Evolutionary conservation across 441 rosid genomes (phyloP).

Genomic region (Melastoma candidum): DNA sequence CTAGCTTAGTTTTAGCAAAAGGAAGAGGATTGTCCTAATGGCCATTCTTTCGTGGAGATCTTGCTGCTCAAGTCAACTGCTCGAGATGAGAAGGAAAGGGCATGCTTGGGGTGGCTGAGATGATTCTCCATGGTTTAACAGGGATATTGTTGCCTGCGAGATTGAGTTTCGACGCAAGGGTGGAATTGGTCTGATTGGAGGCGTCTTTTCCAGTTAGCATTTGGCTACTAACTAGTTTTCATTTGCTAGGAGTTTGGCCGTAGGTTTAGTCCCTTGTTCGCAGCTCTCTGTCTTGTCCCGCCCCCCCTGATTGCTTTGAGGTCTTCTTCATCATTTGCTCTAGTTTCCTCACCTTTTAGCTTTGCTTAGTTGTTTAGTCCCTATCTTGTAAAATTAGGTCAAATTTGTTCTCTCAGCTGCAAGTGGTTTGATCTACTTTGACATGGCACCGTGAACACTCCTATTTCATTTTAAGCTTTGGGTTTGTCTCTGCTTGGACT

Average conservation of each 20-base stretch:
- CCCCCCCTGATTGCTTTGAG: neutral
- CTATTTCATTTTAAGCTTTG: no score
- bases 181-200: neutral
- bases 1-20: neutral
- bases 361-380: no score
- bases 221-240: constrained; percentile 5
- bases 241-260: no score
- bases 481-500: no score
- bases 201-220: constrained; percentile 12
- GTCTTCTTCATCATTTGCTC: neutral
- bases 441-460: neutral
- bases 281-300: neutral
- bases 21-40: neutral
- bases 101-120: no score
- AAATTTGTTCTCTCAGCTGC: no score
- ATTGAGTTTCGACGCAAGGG: neutral
- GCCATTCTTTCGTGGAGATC: neutral
- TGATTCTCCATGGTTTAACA: neutral
- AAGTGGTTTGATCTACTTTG: neutral
- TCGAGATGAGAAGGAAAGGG: no score
- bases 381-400: no score
- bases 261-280: constrained; percentile 2
- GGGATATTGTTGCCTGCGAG: constrained; percentile 9
- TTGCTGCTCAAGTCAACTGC: no score
- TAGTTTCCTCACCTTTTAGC: no score